A percentile compares a stretch with the other conserved stretches of the same genome.
Conservation (phyloP, 2,329 filamentous ascomycete species). For the Ophiostoma perfectum region DNA sequence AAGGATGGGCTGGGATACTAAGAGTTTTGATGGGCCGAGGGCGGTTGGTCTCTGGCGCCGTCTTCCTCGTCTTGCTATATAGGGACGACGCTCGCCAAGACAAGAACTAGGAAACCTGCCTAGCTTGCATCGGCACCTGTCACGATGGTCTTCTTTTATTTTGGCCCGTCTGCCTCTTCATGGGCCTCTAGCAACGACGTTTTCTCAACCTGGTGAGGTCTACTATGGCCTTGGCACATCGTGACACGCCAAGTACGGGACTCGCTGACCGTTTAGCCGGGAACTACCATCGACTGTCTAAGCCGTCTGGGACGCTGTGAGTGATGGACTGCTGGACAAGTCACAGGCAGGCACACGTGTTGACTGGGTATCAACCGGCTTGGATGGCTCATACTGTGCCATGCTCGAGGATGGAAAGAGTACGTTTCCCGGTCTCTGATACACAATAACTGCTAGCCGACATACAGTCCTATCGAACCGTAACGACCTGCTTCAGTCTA, state of each 20-base stretch:
- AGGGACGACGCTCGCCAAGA: neutral
- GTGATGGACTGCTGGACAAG: neutral
- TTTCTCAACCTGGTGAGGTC: neutral
- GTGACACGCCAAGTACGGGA: neutral
- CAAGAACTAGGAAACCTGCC: neutral
- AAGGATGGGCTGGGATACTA: neutral
- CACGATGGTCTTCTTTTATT: neutral
- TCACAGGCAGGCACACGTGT: neutral
- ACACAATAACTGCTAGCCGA: neutral
- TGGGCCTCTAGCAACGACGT: neutral
- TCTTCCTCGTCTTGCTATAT: neutral
- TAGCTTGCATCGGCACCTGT: neutral
- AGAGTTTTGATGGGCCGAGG: neutral
- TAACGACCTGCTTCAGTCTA: neutral
- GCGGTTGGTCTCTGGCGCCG: neutral
- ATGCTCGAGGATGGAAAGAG: constrained; percentile 4
- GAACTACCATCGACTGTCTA: neutral
- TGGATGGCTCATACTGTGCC: neutral
- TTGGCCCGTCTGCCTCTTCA: neutral
- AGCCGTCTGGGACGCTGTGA: neutral
- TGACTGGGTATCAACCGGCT: neutral
- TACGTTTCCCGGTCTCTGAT: neutral
- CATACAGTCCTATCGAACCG: neutral
- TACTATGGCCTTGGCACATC: neutral
- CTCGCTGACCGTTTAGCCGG: neutral